Base-by-base conservation (phyloP, 129 eudicot species). In the Chrysanthemum seticuspe region DNA sequence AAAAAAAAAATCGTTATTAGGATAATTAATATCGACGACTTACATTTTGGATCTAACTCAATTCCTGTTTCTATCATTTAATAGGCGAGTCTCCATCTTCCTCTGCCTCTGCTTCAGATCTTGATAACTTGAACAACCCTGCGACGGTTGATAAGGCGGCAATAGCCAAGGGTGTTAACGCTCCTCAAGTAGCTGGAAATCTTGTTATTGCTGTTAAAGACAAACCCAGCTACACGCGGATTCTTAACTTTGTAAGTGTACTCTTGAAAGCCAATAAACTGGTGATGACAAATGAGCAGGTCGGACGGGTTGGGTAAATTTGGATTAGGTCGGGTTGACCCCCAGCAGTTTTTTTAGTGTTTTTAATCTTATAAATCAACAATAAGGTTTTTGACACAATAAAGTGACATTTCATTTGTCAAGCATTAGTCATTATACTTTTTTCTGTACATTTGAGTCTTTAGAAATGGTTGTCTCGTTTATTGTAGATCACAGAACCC, bases 11-110 rank as follows among this genome's bases (percentile, higher is more conserved):
- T 12, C 13, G 1, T 16, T 21, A 7, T 16, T 58, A 34, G 15
- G 27, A 23, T 23, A 13, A 13, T 27, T 14, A 27, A 61, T 29
- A 27, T 61, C 45, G 29, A 10, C 27, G 66, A 61, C 66, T 2
- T 60, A 27, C 29, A 0, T 61, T 13, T 64, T 36, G 21, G 25
- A 40, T 34, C 52, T 51, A 52, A 50, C 47, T 19, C 11, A 3
- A 29, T 48, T 19, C 11, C 7, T 68, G 62, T 15, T 36, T 54
- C 4, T 2, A 13, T 49, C 3, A 1, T 65, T 57, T 29, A 72
- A 67, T 76, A 95, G 99, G 96, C 47, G 97, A 85, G 74, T 95
- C 97, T 25, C 99, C 99, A 68, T 88, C 96, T 16, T 95, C 99
- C 66, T 62, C 97, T 61, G 93, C 99, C 12, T 95, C 97, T 61